phyloP scores from a whole-genome alignment of 805 yeast genomes.

The Candida railenensis region DNA sequence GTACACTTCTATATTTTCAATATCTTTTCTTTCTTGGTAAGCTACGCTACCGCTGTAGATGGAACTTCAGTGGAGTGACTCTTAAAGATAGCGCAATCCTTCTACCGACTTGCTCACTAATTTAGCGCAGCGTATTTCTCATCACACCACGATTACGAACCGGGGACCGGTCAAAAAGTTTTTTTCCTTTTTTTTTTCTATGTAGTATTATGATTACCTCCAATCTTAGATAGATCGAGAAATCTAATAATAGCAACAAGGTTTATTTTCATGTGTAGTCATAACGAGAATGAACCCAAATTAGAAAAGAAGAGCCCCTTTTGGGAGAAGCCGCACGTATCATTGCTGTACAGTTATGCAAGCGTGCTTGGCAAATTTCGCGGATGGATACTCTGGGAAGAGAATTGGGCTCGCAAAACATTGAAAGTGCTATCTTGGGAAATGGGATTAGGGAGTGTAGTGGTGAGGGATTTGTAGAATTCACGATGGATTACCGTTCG shows the following conservation, averaged over 20 bases:
- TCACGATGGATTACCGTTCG: not conserved
- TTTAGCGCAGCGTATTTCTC: not conserved
- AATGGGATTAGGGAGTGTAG: no score
- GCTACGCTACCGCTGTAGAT: no score
- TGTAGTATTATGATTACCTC: not conserved
- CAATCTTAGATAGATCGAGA: not conserved
- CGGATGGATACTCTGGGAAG: no score
- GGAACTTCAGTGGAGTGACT: no score
- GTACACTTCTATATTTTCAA: no score
- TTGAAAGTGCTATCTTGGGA: no score
- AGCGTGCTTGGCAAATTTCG: not conserved
- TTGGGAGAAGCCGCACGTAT: not conserved
- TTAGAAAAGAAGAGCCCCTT: not conserved
- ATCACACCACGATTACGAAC: not conserved
- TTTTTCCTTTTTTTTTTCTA: not conserved
- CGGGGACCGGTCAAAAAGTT: not conserved
- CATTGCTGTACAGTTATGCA: not conserved
- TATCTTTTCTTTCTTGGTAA: no score
- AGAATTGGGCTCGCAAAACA: no score
- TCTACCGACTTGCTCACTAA: no score
- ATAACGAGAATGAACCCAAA: not conserved
- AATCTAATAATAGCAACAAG: not conserved
- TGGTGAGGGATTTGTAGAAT: not conserved
- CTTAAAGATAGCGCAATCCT: no score
- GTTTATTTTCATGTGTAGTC: not conserved